These are phyloP conservation scores for Starmerella roubikii DNA, from an alignment of 805 yeast genomes.

Conservation along the genomic window DNA sequence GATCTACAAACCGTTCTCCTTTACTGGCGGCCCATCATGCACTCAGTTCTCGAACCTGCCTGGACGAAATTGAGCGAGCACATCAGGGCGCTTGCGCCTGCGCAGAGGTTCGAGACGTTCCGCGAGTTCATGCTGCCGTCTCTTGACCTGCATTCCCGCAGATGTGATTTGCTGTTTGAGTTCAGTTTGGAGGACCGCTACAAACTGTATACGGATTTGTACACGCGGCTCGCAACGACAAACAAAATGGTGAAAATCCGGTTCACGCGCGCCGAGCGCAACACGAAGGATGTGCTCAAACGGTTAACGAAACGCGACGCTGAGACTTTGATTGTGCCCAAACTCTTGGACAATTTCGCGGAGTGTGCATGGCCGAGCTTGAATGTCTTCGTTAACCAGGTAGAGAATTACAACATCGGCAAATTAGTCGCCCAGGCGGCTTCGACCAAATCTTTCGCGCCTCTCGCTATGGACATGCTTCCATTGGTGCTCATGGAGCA, in stretches of 20 bases:
- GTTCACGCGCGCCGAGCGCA: constrained; percentile 10
- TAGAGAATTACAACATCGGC: constrained; percentile 19
- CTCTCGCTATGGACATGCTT: constrained; percentile 16
- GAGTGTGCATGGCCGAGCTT: constrained; percentile 16
- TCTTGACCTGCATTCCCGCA: constrained; percentile 5
- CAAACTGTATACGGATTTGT: constrained; percentile 12
- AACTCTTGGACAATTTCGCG: constrained; percentile 9
- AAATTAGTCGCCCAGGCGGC: constrained; percentile 10
- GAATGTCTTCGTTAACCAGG: constrained; percentile 14
- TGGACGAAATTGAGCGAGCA: constrained; percentile 1
- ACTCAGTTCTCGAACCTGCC: constrained; percentile 5
- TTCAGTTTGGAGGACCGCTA: constrained; percentile 5
- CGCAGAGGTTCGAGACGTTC: constrained; percentile 3
- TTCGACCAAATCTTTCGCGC: constrained; percentile 1
- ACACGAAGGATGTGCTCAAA: constrained; percentile 14
- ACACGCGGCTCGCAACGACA: constrained; percentile 2
- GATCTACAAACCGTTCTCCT: background rate
- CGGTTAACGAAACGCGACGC: constrained; percentile 14
- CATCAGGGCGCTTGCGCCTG: background rate
- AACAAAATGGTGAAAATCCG: constrained; percentile 13
- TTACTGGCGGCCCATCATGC: constrained; percentile 1
- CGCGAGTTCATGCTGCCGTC: constrained; percentile 15
- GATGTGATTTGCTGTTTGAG: background rate
- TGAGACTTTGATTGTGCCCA: constrained; percentile 10
- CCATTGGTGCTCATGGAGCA: constrained; percentile 16